Conservation (phyloP, 140 eudicot genomes). For the Cichorium intybus region DNA sequence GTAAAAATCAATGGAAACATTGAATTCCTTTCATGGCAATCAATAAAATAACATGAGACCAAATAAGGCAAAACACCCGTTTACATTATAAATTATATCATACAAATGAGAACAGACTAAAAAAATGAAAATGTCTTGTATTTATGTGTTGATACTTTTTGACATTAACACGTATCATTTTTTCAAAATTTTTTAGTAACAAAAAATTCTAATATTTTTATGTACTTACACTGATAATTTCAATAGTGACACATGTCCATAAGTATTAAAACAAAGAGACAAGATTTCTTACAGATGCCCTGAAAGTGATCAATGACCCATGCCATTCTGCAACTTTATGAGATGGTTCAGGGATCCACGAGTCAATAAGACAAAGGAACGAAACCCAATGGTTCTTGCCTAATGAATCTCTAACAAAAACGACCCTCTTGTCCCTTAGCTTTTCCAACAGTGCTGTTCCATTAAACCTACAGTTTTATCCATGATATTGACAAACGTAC, state of each 20-base stretch:
- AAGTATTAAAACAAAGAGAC: not conserved
- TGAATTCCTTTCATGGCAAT: conserved; percentile 50
- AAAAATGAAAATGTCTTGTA: too few relatives aligned
- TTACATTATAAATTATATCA: not conserved
- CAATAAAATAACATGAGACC: not conserved
- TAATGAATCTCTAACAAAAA: conserved; percentile 74
- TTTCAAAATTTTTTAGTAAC: not conserved
- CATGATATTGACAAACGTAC: not conserved
- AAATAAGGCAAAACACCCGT: not conserved
- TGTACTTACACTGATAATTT: not conserved
- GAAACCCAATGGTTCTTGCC: conserved; percentile 65
- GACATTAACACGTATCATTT: too few relatives aligned
- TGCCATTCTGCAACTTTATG: conserved; percentile 43
- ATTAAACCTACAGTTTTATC: conserved; percentile 46
- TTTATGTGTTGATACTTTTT: too few relatives aligned
- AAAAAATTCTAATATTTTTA: not conserved
- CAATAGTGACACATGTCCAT: not conserved
- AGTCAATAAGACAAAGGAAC: conserved; percentile 51
- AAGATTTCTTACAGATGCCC: conserved; percentile 35
- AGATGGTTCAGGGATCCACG: conserved; percentile 39
- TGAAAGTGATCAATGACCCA: conserved; percentile 47
- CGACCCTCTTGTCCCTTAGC: conserved; percentile 61
- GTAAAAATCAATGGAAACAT: conserved; percentile 60
- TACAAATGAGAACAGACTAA: too few relatives aligned
- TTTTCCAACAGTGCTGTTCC: conserved; percentile 55